Base-by-base conservation (phyloP, 2,329 filamentous ascomycete species). In the Botryotinia convoluta region DNA sequence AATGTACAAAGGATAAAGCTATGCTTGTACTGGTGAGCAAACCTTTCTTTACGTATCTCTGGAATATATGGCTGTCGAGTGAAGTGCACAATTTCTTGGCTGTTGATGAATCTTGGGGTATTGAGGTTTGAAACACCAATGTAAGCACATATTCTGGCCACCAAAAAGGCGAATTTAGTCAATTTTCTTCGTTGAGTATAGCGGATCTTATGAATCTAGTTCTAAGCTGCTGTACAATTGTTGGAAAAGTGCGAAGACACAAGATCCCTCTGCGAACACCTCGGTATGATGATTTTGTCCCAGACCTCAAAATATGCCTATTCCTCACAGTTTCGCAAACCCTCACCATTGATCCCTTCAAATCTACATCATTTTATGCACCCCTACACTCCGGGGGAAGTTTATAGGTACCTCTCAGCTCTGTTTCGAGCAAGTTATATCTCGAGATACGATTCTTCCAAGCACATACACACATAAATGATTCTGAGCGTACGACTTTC, bases 371-470 rank as follows among this genome's bases (percentile, higher is more conserved):
- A 20, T 1, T 8, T 2, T 32, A 22, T 22, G 18, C 3, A 29
- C 0, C 14, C 1, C 2, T 2, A 5, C 14, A 5, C 9, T 14
- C 18, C 0, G 14, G 3, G 6, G 4, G 61, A 64, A 64, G n/a
- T 14, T 7, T 14, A 9, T 8, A 12, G 62, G 26, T 1, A 35
- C 42, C 18, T 64, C 62, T 64, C n/a, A 42, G 29, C 2, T 12
- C 18, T 32, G n/a, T 44, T 44, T 64, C 61, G 29, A 32, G n/a
- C 9, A 42, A 32, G 20, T 32, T 6, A 22, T 3, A 26, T 32
- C n/a, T 64, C n/a, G 18, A 45, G 18, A 64, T 18, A 3, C 18
- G 16, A 45, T 45, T 22, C 10, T 39, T 16, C 2, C 18, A 32
- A 14, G 18, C 5, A 22, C 39, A 7, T 18, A 8, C 10, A 9